Percentiles rank a stretch among this genome's conserved stretches.
These are phyloP conservation scores for Ascochyta clinopodiicola DNA, from an alignment of 2,329 filamentous ascomycete species.

Conservation along the genomic window DNA sequence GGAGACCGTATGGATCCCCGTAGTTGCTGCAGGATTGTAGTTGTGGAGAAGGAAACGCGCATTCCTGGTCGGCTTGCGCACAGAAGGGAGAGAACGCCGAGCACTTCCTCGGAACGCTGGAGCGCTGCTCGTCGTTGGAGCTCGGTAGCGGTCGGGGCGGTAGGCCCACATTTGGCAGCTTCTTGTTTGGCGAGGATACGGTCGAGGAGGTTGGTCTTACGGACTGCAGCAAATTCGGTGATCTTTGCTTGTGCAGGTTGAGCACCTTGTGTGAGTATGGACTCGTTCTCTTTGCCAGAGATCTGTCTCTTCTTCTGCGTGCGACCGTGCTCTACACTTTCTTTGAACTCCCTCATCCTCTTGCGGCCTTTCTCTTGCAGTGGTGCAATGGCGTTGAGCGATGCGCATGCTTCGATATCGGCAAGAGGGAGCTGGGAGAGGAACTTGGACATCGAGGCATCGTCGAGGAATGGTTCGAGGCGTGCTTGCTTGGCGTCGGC, in stretches of 20 bases:
- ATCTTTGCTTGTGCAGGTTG: conserved; percentile 45
- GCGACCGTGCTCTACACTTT: conserved; percentile 56
- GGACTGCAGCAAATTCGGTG: conserved; percentile 47
- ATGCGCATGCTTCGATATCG: conserved; percentile 59
- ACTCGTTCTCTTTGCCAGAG: conserved; percentile 43
- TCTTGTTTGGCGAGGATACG: conserved; percentile 60
- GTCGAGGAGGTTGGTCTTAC: conserved; percentile 56
- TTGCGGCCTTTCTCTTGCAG: conserved; percentile 71
- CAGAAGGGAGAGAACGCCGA: conserved; percentile 52
- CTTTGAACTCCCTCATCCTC: conserved; percentile 72
- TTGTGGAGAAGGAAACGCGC: conserved; percentile 54
- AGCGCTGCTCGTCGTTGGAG: conserved; percentile 56
- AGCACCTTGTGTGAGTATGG: conserved; percentile 12
- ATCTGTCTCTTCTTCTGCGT: conserved; percentile 39
- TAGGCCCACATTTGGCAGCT: conserved; percentile 45
- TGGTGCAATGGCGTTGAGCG: conserved; percentile 61
- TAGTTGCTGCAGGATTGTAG: conserved; percentile 51
- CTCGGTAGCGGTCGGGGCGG: conserved; percentile 51
- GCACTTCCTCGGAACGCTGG: conserved; percentile 55
- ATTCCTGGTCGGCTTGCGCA: conserved; percentile 43
- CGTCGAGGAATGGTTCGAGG: conserved; percentile 55
- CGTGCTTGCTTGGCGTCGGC: conserved; percentile 48
- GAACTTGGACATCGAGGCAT: conserved; percentile 54
- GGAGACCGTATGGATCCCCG: conserved; percentile 56
- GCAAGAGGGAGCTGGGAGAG: conserved; percentile 64